Percentiles rank a stretch among this genome's conserved stretches.
These are phyloP conservation scores for Coemansia sp. DNA, from an alignment of 192 early-diverging fungal species.

Conservation along the genomic window DNA sequence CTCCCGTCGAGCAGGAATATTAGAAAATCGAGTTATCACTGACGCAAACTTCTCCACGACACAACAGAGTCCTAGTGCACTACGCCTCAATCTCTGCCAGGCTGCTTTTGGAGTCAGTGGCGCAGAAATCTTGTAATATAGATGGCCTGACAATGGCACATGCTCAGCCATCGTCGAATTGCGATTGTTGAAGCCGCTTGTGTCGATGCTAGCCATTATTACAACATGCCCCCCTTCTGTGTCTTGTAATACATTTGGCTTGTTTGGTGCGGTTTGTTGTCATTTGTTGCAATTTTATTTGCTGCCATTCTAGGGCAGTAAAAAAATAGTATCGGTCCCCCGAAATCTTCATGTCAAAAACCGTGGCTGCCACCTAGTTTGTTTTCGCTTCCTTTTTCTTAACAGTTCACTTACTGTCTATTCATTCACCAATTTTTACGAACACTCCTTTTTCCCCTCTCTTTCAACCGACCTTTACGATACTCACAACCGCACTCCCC, in stretches of 20 bases:
- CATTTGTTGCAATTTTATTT: conserved; percentile 8
- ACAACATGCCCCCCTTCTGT: neutral
- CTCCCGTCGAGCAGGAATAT: neutral
- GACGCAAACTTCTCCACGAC: neutral
- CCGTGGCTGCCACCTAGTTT: neutral
- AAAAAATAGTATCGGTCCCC: neutral
- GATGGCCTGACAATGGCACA: neutral
- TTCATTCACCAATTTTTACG: neutral
- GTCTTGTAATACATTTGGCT: neutral
- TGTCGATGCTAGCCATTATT: neutral
- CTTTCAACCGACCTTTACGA: conserved; percentile 4
- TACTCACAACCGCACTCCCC: neutral
- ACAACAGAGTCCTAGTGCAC: neutral
- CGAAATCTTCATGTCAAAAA: neutral
- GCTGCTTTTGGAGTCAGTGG: neutral
- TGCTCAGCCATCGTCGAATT: conserved; percentile 1
- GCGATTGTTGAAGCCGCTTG: neutral
- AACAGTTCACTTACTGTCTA: neutral
- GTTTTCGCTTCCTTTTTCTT: neutral
- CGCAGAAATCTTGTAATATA: neutral
- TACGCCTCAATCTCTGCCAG: neutral
- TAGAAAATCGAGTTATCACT: neutral
- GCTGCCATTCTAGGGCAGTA: neutral
- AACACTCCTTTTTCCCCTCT: neutral
- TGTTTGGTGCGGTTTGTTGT: neutral